A percentile compares a stretch with the other conserved stretches of the same genome.
Evolutionary conservation across 257 asterid species (phyloP).

Genomic region (Cordia subcordata): DNA sequence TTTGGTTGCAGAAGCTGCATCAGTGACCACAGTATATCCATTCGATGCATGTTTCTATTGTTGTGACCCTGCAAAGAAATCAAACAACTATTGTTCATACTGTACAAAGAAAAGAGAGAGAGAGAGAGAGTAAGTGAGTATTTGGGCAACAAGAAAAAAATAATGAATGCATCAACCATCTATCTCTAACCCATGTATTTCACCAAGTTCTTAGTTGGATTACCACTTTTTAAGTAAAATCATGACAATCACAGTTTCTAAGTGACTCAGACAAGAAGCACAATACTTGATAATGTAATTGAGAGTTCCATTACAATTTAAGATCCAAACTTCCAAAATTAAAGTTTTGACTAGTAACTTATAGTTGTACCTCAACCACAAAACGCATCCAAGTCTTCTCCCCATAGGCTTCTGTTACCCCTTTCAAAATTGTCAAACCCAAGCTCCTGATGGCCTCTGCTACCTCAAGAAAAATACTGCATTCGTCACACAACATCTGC

Average conservation of each 20-base stretch:
- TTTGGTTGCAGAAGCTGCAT: constrained; percentile 84
- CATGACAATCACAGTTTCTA: too few relatives aligned
- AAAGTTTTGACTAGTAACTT: not conserved
- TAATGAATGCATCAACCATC: too few relatives aligned
- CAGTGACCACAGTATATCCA: constrained; percentile 92
- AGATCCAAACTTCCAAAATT: not conserved
- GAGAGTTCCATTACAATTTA: too few relatives aligned
- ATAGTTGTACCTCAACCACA: constrained; percentile 74
- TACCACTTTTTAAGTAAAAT: constrained; percentile 14
- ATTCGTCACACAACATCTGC: constrained; percentile 74
- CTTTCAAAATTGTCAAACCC: constrained; percentile 77
- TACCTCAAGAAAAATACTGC: constrained; percentile 74
- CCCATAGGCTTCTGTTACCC: constrained; percentile 69
- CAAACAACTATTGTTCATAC: too few relatives aligned
- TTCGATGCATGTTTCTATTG: constrained; percentile 76
- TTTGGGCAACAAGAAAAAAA: too few relatives aligned
- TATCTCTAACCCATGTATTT: too few relatives aligned
- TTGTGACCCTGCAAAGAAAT: constrained; percentile 40
- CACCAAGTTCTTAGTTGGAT: too few relatives aligned
- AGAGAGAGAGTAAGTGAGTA: too few relatives aligned
- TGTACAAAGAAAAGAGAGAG: too few relatives aligned
- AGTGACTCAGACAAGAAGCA: too few relatives aligned
- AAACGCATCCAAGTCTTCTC: constrained; percentile 75
- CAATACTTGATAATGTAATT: too few relatives aligned
- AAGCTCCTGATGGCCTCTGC: constrained; percentile 81